Conservation (phyloP, 2,329 filamentous ascomycete genomes). For the Stagonosporopsis rhizophila region DNA sequence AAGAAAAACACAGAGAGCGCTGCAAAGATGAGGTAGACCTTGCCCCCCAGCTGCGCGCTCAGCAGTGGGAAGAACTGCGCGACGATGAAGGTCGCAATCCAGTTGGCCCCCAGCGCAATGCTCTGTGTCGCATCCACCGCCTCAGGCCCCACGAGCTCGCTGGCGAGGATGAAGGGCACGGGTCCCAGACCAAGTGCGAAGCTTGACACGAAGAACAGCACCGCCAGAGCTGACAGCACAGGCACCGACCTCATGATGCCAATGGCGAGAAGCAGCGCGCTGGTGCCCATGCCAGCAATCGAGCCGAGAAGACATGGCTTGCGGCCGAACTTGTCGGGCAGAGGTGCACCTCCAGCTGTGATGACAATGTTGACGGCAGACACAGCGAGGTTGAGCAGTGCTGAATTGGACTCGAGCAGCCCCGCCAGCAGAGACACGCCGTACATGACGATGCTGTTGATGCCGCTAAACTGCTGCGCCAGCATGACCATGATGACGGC, state of each 20-base stretch:
- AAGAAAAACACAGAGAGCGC: conserved; percentile 72
- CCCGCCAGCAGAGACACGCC: conserved; percentile 86
- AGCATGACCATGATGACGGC: conserved; percentile 94
- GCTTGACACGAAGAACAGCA: conserved; percentile 84
- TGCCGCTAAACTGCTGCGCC: conserved; percentile 86
- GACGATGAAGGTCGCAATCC: conserved; percentile 88
- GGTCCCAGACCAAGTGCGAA: conserved; percentile 92
- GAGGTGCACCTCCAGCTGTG: conserved; percentile 79
- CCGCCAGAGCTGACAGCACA: conserved; percentile 78
- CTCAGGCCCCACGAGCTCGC: conserved; percentile 87
- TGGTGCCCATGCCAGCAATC: conserved; percentile 82
- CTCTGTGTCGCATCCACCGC: conserved; percentile 92
- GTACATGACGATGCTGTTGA: conserved; percentile 99
- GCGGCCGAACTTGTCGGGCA: conserved; percentile 86
- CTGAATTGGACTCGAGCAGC: conserved; percentile 81
- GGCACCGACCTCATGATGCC: conserved; percentile 78
- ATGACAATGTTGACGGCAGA: conserved; percentile 85
- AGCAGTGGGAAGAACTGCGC: conserved; percentile 94
- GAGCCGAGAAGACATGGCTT: conserved; percentile 85
- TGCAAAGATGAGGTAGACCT: conserved; percentile 92
- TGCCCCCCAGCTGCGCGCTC: conserved; percentile 79
- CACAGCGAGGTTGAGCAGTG: conserved; percentile 84
- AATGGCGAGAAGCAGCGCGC: conserved; percentile 77
- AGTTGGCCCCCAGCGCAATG: conserved; percentile 86
- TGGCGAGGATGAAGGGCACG: conserved; percentile 92